phyloP scores from a whole-genome alignment of 1,284 basidiomycete genomes.

The Cryptococcus deneoformans region DNA sequence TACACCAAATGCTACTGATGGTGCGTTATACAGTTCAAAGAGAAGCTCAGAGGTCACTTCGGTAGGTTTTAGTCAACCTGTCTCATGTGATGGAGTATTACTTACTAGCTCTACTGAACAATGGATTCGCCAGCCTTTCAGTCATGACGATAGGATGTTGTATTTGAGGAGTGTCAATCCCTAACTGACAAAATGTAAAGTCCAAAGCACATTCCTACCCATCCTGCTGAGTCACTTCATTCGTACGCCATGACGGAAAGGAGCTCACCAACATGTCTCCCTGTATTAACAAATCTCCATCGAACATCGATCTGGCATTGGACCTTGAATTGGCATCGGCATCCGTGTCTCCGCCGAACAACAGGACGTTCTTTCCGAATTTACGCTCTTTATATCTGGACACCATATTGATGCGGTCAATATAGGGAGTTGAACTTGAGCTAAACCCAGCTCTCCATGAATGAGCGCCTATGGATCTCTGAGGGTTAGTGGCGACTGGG shows the following conservation, averaged over 20 bases:
- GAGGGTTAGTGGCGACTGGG: not conserved
- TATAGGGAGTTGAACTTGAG: conserved; percentile 49
- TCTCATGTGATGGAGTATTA: conserved; percentile 17
- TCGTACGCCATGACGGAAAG: not conserved
- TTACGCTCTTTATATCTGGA: conserved; percentile 85
- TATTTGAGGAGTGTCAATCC: conserved; percentile 73
- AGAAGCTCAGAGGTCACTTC: conserved; percentile 91
- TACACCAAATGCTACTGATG: conserved; percentile 81
- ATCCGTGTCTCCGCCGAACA: conserved; percentile 83
- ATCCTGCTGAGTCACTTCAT: not conserved
- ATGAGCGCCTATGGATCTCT: conserved; percentile 58
- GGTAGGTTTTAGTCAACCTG: not conserved
- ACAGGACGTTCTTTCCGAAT: conserved; percentile 69
- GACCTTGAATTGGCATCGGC: conserved; percentile 75
- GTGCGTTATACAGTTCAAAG: conserved; percentile 91
- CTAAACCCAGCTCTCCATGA: conserved; percentile 86
- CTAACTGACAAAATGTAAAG: conserved; percentile 83
- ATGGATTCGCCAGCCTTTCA: conserved; percentile 82
- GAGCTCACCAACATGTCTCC: conserved; percentile 76
- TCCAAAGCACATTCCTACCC: conserved; percentile 88
- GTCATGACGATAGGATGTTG: conserved; percentile 93
- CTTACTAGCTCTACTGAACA: conserved; percentile 82
- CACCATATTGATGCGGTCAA: conserved; percentile 69
- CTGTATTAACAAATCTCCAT: conserved; percentile 84
- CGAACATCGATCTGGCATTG: conserved; percentile 77